Evolutionary conservation across 2,329 filamentous ascomycete genomes (phyloP).

Genomic region (Epichloe coenophiala): DNA sequence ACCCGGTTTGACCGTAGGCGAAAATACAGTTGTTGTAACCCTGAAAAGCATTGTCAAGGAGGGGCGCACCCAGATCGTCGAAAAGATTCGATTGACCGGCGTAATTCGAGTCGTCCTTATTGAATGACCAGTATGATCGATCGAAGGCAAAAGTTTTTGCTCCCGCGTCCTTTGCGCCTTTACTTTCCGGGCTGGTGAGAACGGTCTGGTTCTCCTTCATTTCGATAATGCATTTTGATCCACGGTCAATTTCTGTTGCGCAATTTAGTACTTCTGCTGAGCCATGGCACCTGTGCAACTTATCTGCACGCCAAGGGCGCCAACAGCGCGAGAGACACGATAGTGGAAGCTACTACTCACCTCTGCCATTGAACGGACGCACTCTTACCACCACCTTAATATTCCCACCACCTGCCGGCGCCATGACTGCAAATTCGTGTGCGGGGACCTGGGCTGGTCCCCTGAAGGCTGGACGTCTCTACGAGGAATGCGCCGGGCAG

Average conservation of each 20-base stretch:
- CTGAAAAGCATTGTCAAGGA: constrained; percentile 94
- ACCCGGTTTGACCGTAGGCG: constrained; percentile 95
- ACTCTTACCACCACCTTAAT: constrained; percentile 99
- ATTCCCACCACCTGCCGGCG: constrained; percentile 67
- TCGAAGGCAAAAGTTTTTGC: constrained; percentile 91
- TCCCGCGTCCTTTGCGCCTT: constrained; percentile 56
- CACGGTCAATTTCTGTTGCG: constrained; percentile 65
- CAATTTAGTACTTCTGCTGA: constrained; percentile 1
- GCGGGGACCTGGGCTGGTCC: constrained; percentile 24
- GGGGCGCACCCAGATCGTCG: constrained; percentile 71
- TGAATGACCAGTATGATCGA: constrained; percentile 95
- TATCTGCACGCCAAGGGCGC: not conserved
- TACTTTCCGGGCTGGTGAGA: constrained; percentile 59
- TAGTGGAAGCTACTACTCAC: constrained; percentile 32
- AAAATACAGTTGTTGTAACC: constrained; percentile 99
- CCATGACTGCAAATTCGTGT: constrained; percentile 19
- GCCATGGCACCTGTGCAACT: constrained; percentile 30
- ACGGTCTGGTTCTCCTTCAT: constrained; percentile 93
- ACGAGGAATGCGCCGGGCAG: constrained; percentile 14
- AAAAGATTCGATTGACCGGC: constrained; percentile 86
- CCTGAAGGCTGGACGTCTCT: constrained; percentile 14
- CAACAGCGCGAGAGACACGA: not conserved
- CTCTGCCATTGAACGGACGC: constrained; percentile 90
- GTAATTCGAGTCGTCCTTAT: constrained; percentile 66
- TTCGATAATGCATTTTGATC: constrained; percentile 90